Percentiles rank a stretch among this genome's conserved stretches.
Evolutionary conservation across 768 basidiomycete species (phyloP).

Genomic region (Leccinum boreale): DNA sequence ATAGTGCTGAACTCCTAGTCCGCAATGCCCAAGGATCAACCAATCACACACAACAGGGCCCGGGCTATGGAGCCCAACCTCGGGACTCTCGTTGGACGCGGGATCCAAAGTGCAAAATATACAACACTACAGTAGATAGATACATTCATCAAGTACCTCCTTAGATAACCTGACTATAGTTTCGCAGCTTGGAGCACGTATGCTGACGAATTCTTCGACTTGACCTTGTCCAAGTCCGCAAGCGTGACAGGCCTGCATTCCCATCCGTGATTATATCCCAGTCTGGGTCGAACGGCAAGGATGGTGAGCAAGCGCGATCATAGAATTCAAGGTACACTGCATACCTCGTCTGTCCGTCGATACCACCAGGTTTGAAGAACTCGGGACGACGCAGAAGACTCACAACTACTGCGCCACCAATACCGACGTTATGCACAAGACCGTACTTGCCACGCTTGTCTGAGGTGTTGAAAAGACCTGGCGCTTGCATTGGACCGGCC

Average conservation of each 20-base stretch:
- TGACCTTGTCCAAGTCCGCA: constrained; percentile 72
- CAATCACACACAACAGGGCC: too few species aligned
- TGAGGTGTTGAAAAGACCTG: constrained; percentile 56
- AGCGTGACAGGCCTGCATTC: constrained; percentile 61
- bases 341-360: constrained; percentile 65
- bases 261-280: constrained; percentile 80
- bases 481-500: constrained; percentile 84
- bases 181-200: constrained; percentile 33
- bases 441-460: constrained; percentile 77
- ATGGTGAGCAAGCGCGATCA: background rate
- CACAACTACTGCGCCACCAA: constrained; percentile 78
- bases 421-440: constrained; percentile 79
- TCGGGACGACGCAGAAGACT: constrained; percentile 74
- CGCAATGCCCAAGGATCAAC: too few species aligned
- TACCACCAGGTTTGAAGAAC: constrained; percentile 65
- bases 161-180: background rate
- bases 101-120: too few species aligned
- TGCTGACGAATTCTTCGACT: constrained; percentile 58
- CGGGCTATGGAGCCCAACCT: too few species aligned
- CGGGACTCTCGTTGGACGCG: too few species aligned
- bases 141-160: too few species aligned
- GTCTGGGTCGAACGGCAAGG: constrained; percentile 33
- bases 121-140: too few species aligned
- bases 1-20: too few species aligned
- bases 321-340: constrained; percentile 1